Evolutionary conservation across 2,329 filamentous ascomycete genomes (phyloP).

Genomic region (Arthroderma sp.): DNA sequence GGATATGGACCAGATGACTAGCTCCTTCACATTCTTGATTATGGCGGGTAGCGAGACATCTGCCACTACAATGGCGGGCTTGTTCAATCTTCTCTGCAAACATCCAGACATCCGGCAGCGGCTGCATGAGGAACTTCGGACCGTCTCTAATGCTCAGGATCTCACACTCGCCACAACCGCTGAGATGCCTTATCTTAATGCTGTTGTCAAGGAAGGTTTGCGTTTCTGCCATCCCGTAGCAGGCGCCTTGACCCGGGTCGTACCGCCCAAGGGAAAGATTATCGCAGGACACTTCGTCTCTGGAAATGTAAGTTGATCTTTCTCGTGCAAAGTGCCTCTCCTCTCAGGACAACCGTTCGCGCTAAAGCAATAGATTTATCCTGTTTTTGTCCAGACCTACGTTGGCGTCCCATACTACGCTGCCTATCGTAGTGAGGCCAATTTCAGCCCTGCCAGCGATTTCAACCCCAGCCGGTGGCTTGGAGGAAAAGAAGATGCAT

Average conservation of each 20-base stretch:
- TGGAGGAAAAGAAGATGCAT: too few relatives aligned
- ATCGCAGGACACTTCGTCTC: slow-evolving; percentile 12
- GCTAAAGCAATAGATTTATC: too few relatives aligned
- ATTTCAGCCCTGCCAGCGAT: too few relatives aligned
- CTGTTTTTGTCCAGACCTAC: too few relatives aligned
- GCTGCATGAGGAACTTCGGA: slow-evolving; percentile 3
- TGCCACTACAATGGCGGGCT: slow-evolving; percentile 27
- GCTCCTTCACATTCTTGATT: slow-evolving; percentile 20
- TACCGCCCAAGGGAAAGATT: slow-evolving; percentile 7
- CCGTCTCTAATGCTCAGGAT: slow-evolving; percentile 1
- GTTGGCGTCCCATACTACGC: too few relatives aligned
- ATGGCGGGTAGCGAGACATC: slow-evolving; percentile 35
- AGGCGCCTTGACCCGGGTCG: slow-evolving; percentile 10
- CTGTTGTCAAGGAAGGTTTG: slow-evolving; percentile 13
- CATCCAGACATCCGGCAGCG: slow-evolving; percentile 11
- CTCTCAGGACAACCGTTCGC: too few relatives aligned
- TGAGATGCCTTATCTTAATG: slow-evolving; percentile 11
- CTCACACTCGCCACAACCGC: slow-evolving; percentile 3
- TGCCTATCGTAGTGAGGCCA: too few relatives aligned
- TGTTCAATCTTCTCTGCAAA: slow-evolving; percentile 22
- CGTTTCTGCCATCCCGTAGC: slow-evolving; percentile 14
- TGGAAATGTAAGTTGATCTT: slow-evolving; percentile 1
- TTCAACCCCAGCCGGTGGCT: too few relatives aligned
- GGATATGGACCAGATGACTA: too few relatives aligned
- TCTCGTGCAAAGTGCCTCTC: too few relatives aligned